Base-by-base conservation (phyloP, 2,329 filamentous ascomycete species). In the Exophiala spinifera region DNA sequence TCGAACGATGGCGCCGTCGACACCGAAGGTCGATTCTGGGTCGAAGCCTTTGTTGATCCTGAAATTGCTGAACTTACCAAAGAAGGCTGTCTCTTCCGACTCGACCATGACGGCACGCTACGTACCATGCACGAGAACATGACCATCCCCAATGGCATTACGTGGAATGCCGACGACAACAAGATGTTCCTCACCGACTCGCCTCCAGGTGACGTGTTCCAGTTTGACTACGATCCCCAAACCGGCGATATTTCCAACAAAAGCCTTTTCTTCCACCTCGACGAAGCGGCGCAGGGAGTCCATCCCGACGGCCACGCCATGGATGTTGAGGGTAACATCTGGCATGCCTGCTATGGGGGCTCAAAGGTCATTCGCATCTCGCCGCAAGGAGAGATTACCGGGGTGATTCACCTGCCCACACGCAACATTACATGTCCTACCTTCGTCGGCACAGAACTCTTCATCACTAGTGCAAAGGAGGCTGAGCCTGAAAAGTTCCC, bases 181-280 rank as follows among this genome's bases (percentile, higher is more conserved):
- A 89, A 79, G 53, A 84, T 94, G 79, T 95, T 89, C 78, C 86
- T 91, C 67, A 91, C 89, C 20, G 86, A 95, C 74, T 89, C 89
- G 36, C 84, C 86, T 3, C 82, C 80, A 28, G 79, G 80, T 57
- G 82, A 81, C 52, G 85, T 96, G 61, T 85, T 82, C 63, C 84
- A 84, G 19, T 91, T 86, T 68, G 87, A 92, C 71, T 96, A 88
- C 72, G 77, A 87, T 62, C 65, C 74, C 1, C 67, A 71, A n/a
- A 84, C 81, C 1, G 87, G 87, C 33, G 73, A 73, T n/a, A 77
- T 89, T 49, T 80, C 79, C 54, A 86, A 88, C 70, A 80, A 83
- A 65, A 83, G 87, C 51, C 75, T 86, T 34, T 90, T 91, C 72
- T 92, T 91, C 74, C 75, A 79, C 53, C 83, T 91, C 66, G 77